A percentile compares a stretch with the other conserved stretches of the same genome.
Conservation (phyloP, 208 protist species). For the Trypanosoma mega region DNA sequence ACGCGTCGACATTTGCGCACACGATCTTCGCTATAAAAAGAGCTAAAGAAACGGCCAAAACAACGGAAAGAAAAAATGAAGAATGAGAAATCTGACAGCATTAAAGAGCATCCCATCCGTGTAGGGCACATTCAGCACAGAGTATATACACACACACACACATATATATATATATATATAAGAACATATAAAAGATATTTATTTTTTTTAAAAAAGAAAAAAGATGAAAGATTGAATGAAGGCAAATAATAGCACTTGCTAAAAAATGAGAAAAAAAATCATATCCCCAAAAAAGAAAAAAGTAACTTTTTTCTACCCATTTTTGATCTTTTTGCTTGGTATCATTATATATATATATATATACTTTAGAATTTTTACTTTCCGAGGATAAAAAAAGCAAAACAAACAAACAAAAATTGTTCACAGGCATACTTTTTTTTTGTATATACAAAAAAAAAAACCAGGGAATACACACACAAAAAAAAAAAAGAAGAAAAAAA, state of each 20-base stretch:
- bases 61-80: neutral
- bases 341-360: too few species aligned
- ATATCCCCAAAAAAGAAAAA: too few species aligned
- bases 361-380: too few species aligned
- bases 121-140: neutral
- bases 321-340: too few species aligned
- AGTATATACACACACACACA: slow-evolving; percentile 12
- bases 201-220: too few species aligned
- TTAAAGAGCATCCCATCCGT: too few species aligned
- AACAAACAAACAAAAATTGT: slow-evolving; percentile 6
- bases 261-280: too few species aligned
- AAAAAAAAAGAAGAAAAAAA: slow-evolving; percentile 15
- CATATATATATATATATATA: slow-evolving; percentile 11
- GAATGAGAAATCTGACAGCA: too few species aligned
- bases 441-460: slow-evolving; percentile 14
- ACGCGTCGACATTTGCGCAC: slow-evolving; percentile 64
- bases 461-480: slow-evolving; percentile 5
- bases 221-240: too few species aligned
- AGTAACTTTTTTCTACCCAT: too few species aligned
- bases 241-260: too few species aligned
- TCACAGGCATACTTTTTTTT: slow-evolving; percentile 14
- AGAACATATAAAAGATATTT: too few species aligned
- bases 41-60: neutral
- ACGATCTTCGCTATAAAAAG: neutral
- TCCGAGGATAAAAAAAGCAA: slow-evolving; percentile 5